These are phyloP conservation scores for Amauroascus niger DNA, from an alignment of 2,329 filamentous ascomycete species.

Conservation along the genomic window DNA sequence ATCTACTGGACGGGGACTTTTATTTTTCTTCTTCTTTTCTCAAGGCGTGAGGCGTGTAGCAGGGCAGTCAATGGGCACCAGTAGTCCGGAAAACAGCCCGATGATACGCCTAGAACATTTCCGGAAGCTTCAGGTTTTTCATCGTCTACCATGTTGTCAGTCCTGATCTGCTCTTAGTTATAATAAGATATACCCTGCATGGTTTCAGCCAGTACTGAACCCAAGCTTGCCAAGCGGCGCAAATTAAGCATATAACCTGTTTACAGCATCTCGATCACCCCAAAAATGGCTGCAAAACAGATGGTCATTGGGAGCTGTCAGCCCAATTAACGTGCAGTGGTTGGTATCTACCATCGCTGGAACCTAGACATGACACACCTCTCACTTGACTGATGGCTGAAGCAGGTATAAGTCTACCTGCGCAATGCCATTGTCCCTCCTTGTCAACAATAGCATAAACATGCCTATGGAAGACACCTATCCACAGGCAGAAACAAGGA, in stretches of 20 bases:
- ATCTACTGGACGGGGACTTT: slow-evolving; percentile 14
- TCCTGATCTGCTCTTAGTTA: neutral
- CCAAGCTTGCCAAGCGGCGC: neutral
- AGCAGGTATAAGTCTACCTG: neutral
- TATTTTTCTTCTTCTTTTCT: neutral
- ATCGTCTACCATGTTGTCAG: neutral
- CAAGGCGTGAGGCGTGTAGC: slow-evolving; percentile 12
- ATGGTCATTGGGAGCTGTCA: neutral
- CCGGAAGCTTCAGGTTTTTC: neutral
- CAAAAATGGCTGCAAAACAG: neutral
- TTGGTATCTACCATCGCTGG: neutral
- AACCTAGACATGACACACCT: neutral
- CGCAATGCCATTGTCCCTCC: neutral
- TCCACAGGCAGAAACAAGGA: neutral
- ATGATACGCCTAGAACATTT: slow-evolving; percentile 2
- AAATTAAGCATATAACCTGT: neutral
- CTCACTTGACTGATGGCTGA: neutral
- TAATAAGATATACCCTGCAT: slow-evolving; percentile 1
- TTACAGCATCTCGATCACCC: neutral
- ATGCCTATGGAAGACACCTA: neutral
- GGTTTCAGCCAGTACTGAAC: neutral
- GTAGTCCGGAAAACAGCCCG: neutral
- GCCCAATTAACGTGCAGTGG: neutral
- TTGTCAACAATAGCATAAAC: neutral
- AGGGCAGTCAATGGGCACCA: neutral